Evolutionary conservation across 2,329 filamentous ascomycete genomes (phyloP).

Genomic region (Trichoderma sp.): DNA sequence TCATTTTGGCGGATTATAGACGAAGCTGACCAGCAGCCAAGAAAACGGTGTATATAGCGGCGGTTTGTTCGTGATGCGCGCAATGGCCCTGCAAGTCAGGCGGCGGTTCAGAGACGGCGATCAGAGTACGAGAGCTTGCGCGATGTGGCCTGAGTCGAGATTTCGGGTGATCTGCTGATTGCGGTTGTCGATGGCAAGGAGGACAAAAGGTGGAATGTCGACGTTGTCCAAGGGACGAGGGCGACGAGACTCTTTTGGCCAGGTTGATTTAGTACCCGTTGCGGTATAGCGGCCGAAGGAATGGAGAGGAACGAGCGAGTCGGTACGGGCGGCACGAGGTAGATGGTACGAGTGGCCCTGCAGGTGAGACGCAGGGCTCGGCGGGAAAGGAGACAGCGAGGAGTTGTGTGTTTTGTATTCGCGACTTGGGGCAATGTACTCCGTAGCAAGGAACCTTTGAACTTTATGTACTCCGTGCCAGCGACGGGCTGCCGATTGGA

Average conservation of each 20-base stretch:
- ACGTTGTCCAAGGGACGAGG: conserved; percentile 22
- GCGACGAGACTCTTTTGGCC: conserved; percentile 16
- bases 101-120: neutral
- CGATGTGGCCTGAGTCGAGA: neutral
- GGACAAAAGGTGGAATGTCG: conserved; percentile 17
- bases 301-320: neutral
- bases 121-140: neutral
- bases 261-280: conserved; percentile 18
- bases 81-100: neutral
- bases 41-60: conserved; percentile 1
- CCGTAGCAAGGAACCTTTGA: neutral
- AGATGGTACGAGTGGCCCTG: neutral
- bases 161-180: neutral
- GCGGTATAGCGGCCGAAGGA: conserved; percentile 7
- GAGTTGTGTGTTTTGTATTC: neutral
- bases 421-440: neutral
- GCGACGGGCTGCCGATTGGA: neutral
- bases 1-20: conserved; percentile 54
- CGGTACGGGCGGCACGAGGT: neutral
- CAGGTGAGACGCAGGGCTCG: neutral
- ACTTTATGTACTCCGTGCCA: neutral
- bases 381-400: neutral
- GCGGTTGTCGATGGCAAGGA: conserved; percentile 4
- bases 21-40: conserved; percentile 23
- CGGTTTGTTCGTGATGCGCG: conserved; percentile 15